Evolutionary conservation across 164 flowering plant species (phyloP), one percentile per base, ranked within the genome.

Genomic region (Sedum album): DNA sequence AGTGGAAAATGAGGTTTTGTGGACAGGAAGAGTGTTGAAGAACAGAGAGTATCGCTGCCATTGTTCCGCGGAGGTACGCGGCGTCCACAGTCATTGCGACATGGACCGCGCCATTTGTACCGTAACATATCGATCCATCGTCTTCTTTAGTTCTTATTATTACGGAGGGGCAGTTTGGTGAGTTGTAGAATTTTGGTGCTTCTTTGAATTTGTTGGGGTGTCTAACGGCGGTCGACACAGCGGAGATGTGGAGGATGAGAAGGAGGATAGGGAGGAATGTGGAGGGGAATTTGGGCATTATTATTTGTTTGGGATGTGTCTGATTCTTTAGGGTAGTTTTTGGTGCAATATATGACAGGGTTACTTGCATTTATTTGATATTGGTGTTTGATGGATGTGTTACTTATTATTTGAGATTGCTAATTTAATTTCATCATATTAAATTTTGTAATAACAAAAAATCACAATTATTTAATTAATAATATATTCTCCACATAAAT

Each of bases 111-210:
- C 38, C 42, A 38, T 63, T 63, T 36, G 14, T 62, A 14, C n/a
- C 31, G 36, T 31, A 17, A 31, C 41, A 62, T 31, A 35, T 60
- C 18, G 30, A 26, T 23, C 15, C 41, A 1, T 13, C 23, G 18
- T 63, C 26, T 2, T 63, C 35, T 53, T 23, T 3, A 1, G 8
- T 14, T 10, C 26, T n/a, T n/a, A 49, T 6, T 5, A 25, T 49
- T 49, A 49, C 23, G 60, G 60, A 53, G 14, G 60, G 60, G 66
- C 66, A 63, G 26, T 5, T 31, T 33, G 13, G 38, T 1, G 41
- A 33, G 35, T 63, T 63, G 25, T 63, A 38, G 66, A 33, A 63
- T 38, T 63, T 33, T 6, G 66, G 66, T 33, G 66, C 66, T 63
- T 63, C 66, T 4, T 36, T 21, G 66, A 63, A 63, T 8, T 53